Conservation (phyloP, 768 basidiomycete genomes). For the Boletus vinaceobasis region DNA sequence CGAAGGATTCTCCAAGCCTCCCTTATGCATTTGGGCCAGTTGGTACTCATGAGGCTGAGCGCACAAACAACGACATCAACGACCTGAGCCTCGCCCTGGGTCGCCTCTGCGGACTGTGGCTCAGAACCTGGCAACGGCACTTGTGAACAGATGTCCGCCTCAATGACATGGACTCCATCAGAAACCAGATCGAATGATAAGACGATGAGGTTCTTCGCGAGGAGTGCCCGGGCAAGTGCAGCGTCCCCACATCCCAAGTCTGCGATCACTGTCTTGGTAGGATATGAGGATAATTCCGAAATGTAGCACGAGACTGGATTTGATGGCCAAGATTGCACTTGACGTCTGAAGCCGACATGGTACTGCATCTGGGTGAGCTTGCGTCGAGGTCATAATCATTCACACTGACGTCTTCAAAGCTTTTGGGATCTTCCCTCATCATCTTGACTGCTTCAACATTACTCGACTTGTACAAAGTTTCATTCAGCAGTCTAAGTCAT, state of each 20-base stretch:
- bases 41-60: constrained; percentile 93
- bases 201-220: constrained; percentile 64
- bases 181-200: constrained; percentile 81
- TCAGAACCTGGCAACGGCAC: constrained; percentile 87
- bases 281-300: constrained; percentile 57
- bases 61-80: constrained; percentile 93
- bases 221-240: constrained; percentile 70
- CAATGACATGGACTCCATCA: constrained; percentile 70
- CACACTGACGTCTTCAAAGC: constrained; percentile 74
- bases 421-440: constrained; percentile 79
- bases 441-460: constrained; percentile 71
- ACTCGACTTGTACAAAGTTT: constrained; percentile 84
- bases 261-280: constrained; percentile 69
- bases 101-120: constrained; percentile 35
- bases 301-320: constrained; percentile 90
- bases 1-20: constrained; percentile 89
- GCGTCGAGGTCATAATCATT: constrained; percentile 1
- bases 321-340: constrained; percentile 90
- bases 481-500: constrained; percentile 76
- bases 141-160: constrained; percentile 81
- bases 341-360: constrained; percentile 86
- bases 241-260: constrained; percentile 98
- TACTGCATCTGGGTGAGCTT: constrained; percentile 55
- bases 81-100: constrained; percentile 62
- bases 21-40: constrained; percentile 88